Conservation (phyloP, 768 basidiomycete species). For the Hortiboletus flavorubellus region DNA sequence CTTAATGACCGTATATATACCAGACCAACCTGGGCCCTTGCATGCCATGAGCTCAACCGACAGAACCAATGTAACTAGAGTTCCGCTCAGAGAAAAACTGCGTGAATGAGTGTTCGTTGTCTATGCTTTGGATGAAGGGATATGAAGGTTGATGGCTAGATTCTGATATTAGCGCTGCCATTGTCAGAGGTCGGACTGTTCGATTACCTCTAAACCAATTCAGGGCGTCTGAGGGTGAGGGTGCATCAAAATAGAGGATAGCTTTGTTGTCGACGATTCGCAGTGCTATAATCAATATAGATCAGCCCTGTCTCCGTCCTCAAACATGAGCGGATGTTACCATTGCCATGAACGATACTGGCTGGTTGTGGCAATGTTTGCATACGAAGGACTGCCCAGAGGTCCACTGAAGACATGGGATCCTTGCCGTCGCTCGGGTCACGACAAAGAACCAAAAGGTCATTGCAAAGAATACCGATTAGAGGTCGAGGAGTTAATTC, state of each 20-base stretch:
- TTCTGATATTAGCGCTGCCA: slow-evolving; percentile 4
- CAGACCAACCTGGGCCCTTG: slow-evolving; percentile 22
- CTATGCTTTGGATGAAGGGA: slow-evolving; percentile 77
- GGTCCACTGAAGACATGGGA: slow-evolving; percentile 68
- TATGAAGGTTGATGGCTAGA: slow-evolving; percentile 84
- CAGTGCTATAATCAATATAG: slow-evolving; percentile 46
- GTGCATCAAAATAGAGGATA: slow-evolving; percentile 84
- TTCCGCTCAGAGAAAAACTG: slow-evolving; percentile 3
- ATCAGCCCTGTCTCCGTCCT: slow-evolving; percentile 5
- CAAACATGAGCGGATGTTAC: slow-evolving; percentile 36
- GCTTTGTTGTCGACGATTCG: slow-evolving; percentile 92
- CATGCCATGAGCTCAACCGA: slow-evolving; percentile 12
- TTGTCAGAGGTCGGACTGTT: slow-evolving; percentile 8
- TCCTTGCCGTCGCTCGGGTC: slow-evolving; percentile 83
- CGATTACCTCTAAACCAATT: slow-evolving; percentile 83
- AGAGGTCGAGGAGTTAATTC: slow-evolving; percentile 78
- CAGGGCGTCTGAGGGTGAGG: slow-evolving; percentile 78
- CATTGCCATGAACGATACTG: slow-evolving; percentile 84
- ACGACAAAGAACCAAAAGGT: slow-evolving; percentile 87
- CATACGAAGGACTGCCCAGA: slow-evolving; percentile 98
- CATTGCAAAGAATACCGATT: slow-evolving; percentile 86
- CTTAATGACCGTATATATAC: slow-evolving; percentile 39
- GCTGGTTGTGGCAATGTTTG: slow-evolving; percentile 89
- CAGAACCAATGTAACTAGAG: slow-evolving; percentile 2
- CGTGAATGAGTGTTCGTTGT: slow-evolving; percentile 16